Percentiles rank a stretch among this genome's conserved stretches.
Evolutionary conservation across 306 rosid genomes (phyloP).

Genomic region (Cotoneaster glaucophyllus): DNA sequence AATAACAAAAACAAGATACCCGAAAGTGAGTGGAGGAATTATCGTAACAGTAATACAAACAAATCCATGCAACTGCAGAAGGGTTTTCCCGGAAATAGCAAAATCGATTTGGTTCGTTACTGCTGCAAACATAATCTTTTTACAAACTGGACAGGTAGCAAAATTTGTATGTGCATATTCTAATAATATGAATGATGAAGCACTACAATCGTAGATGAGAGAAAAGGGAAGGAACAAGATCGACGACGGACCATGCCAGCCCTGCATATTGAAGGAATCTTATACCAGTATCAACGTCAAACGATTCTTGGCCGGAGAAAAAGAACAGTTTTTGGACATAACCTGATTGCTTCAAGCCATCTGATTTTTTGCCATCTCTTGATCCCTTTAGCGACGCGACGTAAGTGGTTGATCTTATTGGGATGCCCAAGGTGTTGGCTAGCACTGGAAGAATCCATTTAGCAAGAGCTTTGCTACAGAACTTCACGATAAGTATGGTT

Average conservation of each 20-base stretch:
- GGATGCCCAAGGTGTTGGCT: constrained; percentile 71
- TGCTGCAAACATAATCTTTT: background rate
- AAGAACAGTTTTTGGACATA: constrained; percentile 46
- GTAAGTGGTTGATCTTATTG: constrained; percentile 71
- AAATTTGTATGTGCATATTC: background rate
- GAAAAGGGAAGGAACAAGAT: constrained; percentile 80
- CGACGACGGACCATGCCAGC: constrained; percentile 94
- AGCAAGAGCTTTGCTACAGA: constrained; percentile 86
- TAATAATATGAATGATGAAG: background rate
- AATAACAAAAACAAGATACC: too few species aligned
- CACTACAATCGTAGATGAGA: constrained; percentile 47
- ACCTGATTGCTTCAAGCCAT: constrained; percentile 41
- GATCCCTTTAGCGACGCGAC: constrained; percentile 51
- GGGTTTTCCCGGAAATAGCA: background rate
- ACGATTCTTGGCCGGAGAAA: constrained; percentile 40
- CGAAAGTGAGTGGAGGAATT: too few species aligned
- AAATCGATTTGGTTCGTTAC: background rate
- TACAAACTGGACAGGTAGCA: constrained; percentile 12
- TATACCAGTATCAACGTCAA: constrained; percentile 84
- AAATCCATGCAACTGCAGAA: background rate
- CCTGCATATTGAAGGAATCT: constrained; percentile 85
- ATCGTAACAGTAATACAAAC: too few species aligned
- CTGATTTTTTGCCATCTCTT: constrained; percentile 28
- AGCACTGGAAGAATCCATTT: constrained; percentile 82
- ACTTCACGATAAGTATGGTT: constrained; percentile 71